Evolutionary conservation across 2,329 filamentous ascomycete species (phyloP), one percentile per base, ranked within the genome.

Genomic region (Diaporthe citrichinensis): DNA sequence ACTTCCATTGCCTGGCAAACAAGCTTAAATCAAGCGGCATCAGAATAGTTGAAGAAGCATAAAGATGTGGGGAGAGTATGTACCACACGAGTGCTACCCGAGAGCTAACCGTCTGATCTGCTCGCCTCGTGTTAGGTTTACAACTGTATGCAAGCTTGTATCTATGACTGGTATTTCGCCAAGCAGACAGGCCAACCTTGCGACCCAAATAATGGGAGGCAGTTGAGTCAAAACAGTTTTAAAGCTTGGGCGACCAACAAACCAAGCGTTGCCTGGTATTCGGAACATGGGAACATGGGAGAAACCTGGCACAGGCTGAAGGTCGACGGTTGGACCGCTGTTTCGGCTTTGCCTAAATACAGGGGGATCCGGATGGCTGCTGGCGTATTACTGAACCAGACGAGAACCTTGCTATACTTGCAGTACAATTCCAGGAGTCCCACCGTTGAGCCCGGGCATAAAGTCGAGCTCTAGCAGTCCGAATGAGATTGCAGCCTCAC

Each of bases 201-300:
- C 36, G 23, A 53, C 9, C 65, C 46, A 10, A 53, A 41, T 15
- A 55, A 15, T n/a, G 46, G 46, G 46, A 12, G 36, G 5, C 36
- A 41, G 25, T 39, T 17, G 46, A 53, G 62, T 53, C 49, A 68
- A 68, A 68, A 53, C 62, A 36, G 17, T 17, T 68, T 23, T 17
- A 68, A 68, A 68, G 34, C 65, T 36, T 39, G 46, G 65, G 31
- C 31, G 23, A 28, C 46, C 46, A 68, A 36, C 15, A 36, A 17
- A 44, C 12, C 44, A 34, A 15, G 51, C 31, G n/a, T 36, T 53
- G 62, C 31, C 62, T 53, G 62, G 31, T 68, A 53, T 36, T 20
- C 46, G 28, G 23, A 34, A 53, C 65, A 53, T 34, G 46, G 31
- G 25, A 53, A 41, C 23, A 28, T 36, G 23, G 46, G 14, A 68